These are phyloP conservation scores for Apiospora hydei DNA, from an alignment of 2,329 filamentous ascomycete genomes.

Conservation along the genomic window DNA sequence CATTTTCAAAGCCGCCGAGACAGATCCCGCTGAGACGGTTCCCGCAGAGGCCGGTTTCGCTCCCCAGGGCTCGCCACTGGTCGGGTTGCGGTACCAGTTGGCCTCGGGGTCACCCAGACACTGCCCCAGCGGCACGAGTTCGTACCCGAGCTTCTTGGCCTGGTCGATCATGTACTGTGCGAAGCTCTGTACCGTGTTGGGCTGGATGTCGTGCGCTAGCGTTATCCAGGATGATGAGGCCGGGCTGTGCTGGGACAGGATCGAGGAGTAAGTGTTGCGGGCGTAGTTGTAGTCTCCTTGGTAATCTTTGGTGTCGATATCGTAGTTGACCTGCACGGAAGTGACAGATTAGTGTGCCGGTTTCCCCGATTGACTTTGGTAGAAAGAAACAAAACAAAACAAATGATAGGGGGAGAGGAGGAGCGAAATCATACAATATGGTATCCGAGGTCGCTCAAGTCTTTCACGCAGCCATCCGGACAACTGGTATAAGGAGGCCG, in stretches of 20 bases:
- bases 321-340: constrained; percentile 4
- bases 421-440: constrained; percentile 21
- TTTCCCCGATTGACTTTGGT: too few relatives aligned
- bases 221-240: constrained; percentile 37
- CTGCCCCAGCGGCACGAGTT: constrained; percentile 34
- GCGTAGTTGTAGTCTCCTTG: constrained; percentile 33
- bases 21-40: background rate
- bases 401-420: background rate
- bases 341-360: background rate
- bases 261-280: constrained; percentile 15
- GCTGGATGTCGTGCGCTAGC: constrained; percentile 35
- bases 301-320: constrained; percentile 28
- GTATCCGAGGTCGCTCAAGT: constrained; percentile 25
- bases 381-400: background rate
- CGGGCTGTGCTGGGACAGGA: constrained; percentile 10
- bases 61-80: constrained; percentile 30
- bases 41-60: background rate
- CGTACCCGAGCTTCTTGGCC: constrained; percentile 29
- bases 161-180: constrained; percentile 33
- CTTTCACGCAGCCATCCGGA: constrained; percentile 16
- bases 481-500: constrained; percentile 27
- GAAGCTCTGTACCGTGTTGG: constrained; percentile 32
- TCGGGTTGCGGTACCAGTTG: constrained; percentile 36
- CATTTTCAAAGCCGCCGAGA: too few relatives aligned
- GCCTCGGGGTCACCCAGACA: constrained; percentile 33